These are phyloP conservation scores for Hyphopichia pseudoburtonii DNA, from an alignment of 1,139 yeast species.

Conservation along the genomic window DNA sequence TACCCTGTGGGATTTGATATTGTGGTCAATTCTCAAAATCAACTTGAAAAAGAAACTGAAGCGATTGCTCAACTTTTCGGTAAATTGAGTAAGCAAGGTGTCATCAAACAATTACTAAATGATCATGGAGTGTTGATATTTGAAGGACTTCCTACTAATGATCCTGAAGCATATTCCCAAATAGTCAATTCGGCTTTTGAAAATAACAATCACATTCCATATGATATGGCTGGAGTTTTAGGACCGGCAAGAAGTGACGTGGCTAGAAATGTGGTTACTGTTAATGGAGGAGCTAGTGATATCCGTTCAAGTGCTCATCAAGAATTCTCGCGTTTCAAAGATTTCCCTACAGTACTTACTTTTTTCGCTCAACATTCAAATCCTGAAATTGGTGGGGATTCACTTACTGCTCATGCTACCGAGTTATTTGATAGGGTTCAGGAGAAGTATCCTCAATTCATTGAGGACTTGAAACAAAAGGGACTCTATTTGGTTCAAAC, in stretches of 20 bases:
- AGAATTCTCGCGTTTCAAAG: conserved; percentile 26
- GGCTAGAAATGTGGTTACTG: not conserved
- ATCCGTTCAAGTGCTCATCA: conserved; percentile 15
- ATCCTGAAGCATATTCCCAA: not conserved
- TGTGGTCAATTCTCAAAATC: not conserved
- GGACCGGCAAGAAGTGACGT: not conserved
- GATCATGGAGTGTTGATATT: not conserved
- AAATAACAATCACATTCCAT: not conserved
- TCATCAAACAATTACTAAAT: not conserved
- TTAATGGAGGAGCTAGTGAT: not conserved
- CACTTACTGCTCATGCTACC: conserved; percentile 29
- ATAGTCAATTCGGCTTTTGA: not conserved
- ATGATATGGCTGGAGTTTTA: not conserved
- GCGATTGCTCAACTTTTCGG: not conserved
- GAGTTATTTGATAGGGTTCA: conserved; percentile 21
- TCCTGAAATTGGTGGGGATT: conserved; percentile 22
- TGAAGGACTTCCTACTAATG: not conserved
- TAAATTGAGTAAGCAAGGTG: not conserved
- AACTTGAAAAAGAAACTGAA: not conserved
- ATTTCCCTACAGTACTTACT: conserved; percentile 21
- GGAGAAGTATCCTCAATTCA: conserved; percentile 18
- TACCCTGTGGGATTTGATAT: not conserved
- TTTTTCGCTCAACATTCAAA: conserved; percentile 17
- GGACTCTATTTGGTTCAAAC: conserved; percentile 20
- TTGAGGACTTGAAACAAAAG: conserved; percentile 15